These are phyloP conservation scores for Wickerhamomyces alni DNA, from an alignment of 805 yeast species.

Conservation along the genomic window DNA sequence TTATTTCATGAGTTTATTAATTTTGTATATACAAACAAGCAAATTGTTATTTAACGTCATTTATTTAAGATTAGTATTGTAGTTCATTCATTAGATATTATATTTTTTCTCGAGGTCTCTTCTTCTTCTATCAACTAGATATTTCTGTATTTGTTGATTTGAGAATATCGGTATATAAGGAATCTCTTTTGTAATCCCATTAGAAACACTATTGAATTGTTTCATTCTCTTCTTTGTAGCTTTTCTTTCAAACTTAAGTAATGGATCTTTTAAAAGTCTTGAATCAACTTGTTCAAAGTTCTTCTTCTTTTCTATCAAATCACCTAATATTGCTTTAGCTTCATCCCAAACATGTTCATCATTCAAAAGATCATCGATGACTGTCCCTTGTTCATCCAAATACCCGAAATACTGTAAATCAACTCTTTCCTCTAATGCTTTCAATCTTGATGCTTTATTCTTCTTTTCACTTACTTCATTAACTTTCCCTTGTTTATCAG, in stretches of 20 bases:
- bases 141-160: constrained; percentile 8
- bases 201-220: neutral
- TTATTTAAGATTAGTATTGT: neutral
- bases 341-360: constrained; percentile 9
- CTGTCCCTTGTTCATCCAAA: constrained; percentile 22
- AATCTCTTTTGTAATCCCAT: neutral
- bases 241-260: constrained; percentile 26
- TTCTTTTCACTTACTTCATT: constrained; percentile 11
- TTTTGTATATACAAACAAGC: neutral
- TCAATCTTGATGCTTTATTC: constrained; percentile 17
- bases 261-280: constrained; percentile 12
- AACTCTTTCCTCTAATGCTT: constrained; percentile 23
- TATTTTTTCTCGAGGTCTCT: constrained; percentile 10
- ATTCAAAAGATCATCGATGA: constrained; percentile 1
- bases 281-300: constrained; percentile 5
- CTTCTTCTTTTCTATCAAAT: too few species aligned
- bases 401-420: constrained; percentile 40
- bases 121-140: constrained; percentile 14
- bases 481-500: constrained; percentile 17
- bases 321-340: constrained; percentile 9
- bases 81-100: constrained; percentile 1
- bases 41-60: constrained; percentile 1
- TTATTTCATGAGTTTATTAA: neutral
- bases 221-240: constrained; percentile 20
- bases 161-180: neutral